Base-by-base conservation (phyloP, 2,329 filamentous ascomycete species). In the Colletotrichum liriopes region DNA sequence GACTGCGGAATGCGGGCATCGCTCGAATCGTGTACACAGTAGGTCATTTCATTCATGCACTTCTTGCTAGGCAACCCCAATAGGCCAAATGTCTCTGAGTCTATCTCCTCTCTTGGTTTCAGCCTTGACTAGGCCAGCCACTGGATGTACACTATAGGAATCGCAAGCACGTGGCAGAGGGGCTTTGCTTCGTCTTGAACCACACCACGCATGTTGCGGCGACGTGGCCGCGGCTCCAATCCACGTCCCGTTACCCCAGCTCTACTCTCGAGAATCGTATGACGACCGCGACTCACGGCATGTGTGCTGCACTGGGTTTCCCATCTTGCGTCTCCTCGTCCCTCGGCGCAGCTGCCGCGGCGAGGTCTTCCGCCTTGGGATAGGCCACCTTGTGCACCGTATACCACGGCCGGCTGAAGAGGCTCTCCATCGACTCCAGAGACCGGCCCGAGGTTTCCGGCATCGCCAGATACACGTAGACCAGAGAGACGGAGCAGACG, bases 401-500 rank as follows among this genome's bases (percentile, higher is more conserved):
- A 64, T 80, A 80, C 78, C 78, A 80, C 1, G 78, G 74, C 1
- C 74, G 67, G 4, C 77, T 77, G 51, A 80, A 80, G 1, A 79
- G 45, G 37, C 74, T 75, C 2, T 80, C 78, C 76, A 80, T 79
- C 12, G 76, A 78, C 73, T 80, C 78, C 8, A 80, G 49, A 0
- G 78, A 79, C 3, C 78, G 62, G 1, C 78, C 78, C 0, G 78
- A 76, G 0, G 78, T 80, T 41, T 80, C 79, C 2, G 80, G 80
- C 72, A 82, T 78, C 0, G 79, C 77, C 43, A 82, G 76, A 63
- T 76, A 81, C 1, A 81, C 79, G 23, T 81, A 82, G 1, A 68
- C 61, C 2, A 72, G 54, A 1, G 65, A 62, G 8, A 73, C 41
- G 18, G 61, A 62, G 37, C 69, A 66, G 29, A 75, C 64, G 32